Evolutionary conservation across 768 basidiomycete genomes (phyloP), one percentile per base, ranked within the genome.

Genomic region (Xerocomus spinulosus): DNA sequence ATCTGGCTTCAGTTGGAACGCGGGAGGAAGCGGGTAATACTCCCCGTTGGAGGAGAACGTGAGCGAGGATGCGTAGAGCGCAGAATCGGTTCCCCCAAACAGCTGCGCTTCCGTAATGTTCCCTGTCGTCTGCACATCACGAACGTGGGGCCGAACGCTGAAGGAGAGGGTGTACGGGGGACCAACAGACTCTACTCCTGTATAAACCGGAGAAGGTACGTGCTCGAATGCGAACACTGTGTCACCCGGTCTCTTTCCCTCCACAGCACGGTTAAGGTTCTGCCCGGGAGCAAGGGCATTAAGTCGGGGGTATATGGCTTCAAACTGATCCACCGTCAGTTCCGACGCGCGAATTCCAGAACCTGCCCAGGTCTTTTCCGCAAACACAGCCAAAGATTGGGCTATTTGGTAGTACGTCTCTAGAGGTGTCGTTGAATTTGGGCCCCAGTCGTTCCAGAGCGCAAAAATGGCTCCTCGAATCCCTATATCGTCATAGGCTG

Each of bases 361-460:
- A 13, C 73, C 73, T 9, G 72, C 60, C 74, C 74, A 75, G 8
- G 69, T 58, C 52, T 74, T 74, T 56, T 74, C 74, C 1, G 58
- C 68, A 43, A 75, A 68, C 5, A 72, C 61, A 6, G 73, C 70
- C 20, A 73, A 47, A 25, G 71, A 72, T 33, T 63, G 67, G 7
- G 73, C 62, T 8, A 75, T 60, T 43, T 74, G 70, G 53, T 73
- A 72, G 50, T 73, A 74, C 2, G 68, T 66, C 60, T 75, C 74
- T 10, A 73, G 58, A 8, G 67, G 67, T 5, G 72, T 74, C 25
- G 71, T 73, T 28, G 73, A 71, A 29, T 73, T 75, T 41, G 73
- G 69, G 1, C 74, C 74, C 70, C 72, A 74, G 56, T 75, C 73
- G 37, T 70, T 72, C 71, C 71, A 72, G 9, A 71, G 52, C 1